Evolutionary conservation across 129 eudicot genomes (phyloP).

Genomic region (Deinandra increscens): DNA sequence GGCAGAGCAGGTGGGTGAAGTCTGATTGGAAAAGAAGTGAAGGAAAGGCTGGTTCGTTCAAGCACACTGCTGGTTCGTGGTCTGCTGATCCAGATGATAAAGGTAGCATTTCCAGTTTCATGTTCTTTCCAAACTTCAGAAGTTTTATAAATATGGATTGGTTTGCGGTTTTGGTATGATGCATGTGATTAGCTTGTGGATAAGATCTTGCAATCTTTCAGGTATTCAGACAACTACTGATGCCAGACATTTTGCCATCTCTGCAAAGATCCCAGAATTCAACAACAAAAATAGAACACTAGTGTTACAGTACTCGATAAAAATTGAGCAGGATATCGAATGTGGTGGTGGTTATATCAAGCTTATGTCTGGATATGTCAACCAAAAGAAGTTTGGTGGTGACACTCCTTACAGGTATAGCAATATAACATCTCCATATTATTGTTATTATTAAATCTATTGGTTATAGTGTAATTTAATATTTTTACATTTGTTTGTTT

Average conservation of each 20-base stretch:
- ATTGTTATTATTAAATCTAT: neutral
- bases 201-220: conserved; percentile 28
- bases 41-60: conserved; percentile 96
- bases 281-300: conserved; percentile 78
- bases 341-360: conserved; percentile 96
- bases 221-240: conserved; percentile 80
- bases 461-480: neutral
- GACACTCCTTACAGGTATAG: conserved; percentile 92
- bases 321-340: conserved; percentile 79
- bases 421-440: neutral
- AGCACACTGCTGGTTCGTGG: conserved; percentile 98
- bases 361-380: conserved; percentile 78
- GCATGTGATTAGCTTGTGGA: conserved; percentile 14
- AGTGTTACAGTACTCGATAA: conserved; percentile 81
- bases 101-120: conserved; percentile 45
- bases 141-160: neutral
- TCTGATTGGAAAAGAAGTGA: conserved; percentile 96
- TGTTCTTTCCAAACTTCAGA: neutral
- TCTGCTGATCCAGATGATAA: conserved; percentile 92
- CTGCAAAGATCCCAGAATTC: conserved; percentile 88
- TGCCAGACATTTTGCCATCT: conserved; percentile 85
- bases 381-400: conserved; percentile 93
- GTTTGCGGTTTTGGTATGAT: conserved; percentile 10
- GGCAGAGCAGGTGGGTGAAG: conserved; percentile 92
- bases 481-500: conserved; percentile 21